Percentiles rank a stretch among this genome's conserved stretches.
Conservation (phyloP, 768 basidiomycete genomes). For the Lactarius sp. region DNA sequence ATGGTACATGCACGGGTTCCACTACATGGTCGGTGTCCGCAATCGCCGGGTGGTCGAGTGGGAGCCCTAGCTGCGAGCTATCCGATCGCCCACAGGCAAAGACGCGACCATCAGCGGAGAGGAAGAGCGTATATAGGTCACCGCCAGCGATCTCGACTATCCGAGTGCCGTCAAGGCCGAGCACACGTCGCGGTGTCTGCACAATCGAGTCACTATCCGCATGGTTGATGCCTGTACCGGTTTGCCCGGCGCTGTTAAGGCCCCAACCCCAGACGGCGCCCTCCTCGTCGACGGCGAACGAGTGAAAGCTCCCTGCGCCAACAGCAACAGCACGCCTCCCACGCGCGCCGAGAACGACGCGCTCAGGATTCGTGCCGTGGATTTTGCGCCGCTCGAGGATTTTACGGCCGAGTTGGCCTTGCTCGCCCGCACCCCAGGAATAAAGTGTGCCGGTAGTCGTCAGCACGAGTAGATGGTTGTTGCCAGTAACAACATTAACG, state of each 20-base stretch:
- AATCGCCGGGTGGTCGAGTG: constrained; percentile 64
- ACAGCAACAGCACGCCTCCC: constrained; percentile 59
- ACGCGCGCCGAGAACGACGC: constrained; percentile 69
- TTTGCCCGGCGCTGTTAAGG: constrained; percentile 86
- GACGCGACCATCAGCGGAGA: constrained; percentile 77
- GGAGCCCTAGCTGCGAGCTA: constrained; percentile 75
- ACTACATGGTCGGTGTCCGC: constrained; percentile 53
- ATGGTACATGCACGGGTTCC: constrained; percentile 60
- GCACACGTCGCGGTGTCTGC: constrained; percentile 59
- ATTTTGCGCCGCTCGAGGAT: constrained; percentile 85
- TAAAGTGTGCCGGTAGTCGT: constrained; percentile 86
- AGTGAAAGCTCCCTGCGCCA: constrained; percentile 81
- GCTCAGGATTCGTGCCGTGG: constrained; percentile 85
- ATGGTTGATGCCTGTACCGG: constrained; percentile 53
- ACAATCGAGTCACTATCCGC: constrained; percentile 48
- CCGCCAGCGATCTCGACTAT: constrained; percentile 77
- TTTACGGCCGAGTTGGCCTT: constrained; percentile 86
- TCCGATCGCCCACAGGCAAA: constrained; percentile 85
- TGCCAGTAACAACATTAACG: constrained; percentile 70
- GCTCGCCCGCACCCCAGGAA: constrained; percentile 87
- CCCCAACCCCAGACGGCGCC: constrained; percentile 95
- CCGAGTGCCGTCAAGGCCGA: constrained; percentile 49
- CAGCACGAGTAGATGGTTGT: constrained; percentile 85
- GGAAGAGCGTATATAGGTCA: constrained; percentile 87
- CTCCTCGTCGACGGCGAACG: constrained; percentile 81